Percentiles rank a stretch among this genome's conserved stretches.
Evolutionary conservation across 73 alveolate genomes (phyloP).

Genomic region (Uronychia binucleata): DNA sequence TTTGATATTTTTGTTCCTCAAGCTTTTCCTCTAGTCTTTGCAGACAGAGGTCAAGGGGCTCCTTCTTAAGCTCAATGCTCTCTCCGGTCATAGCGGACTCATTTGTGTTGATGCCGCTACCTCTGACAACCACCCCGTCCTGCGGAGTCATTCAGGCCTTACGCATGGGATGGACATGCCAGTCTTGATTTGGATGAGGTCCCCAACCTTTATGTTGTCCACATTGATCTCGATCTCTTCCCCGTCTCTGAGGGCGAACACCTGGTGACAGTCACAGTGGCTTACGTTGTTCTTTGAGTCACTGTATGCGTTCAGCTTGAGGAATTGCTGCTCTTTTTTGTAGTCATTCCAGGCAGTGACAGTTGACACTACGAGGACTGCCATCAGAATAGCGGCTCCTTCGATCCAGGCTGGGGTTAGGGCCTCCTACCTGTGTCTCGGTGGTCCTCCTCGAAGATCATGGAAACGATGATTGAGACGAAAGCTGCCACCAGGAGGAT

Average conservation of each 20-base stretch:
- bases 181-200: slow-evolving; percentile 87
- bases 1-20: slow-evolving; percentile 15
- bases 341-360: slow-evolving; percentile 66
- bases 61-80: slow-evolving; percentile 68
- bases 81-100: slow-evolving; percentile 94
- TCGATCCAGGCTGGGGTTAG: slow-evolving; percentile 64
- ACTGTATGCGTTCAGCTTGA: slow-evolving; percentile 51
- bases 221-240: slow-evolving; percentile 77
- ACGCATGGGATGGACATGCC: slow-evolving; percentile 98
- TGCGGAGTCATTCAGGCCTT: not conserved
- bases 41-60: slow-evolving; percentile 43
- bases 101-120: slow-evolving; percentile 50
- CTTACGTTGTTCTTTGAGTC: slow-evolving; percentile 13
- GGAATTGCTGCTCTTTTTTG: slow-evolving; percentile 74
- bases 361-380: slow-evolving; percentile 27
- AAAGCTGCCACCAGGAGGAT: slow-evolving; percentile 78
- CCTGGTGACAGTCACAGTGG: not conserved
- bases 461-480: slow-evolving; percentile 15
- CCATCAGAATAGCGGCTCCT: slow-evolving; percentile 43
- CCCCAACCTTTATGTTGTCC: slow-evolving; percentile 92
- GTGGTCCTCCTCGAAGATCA: slow-evolving; percentile 30
- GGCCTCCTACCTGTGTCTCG: slow-evolving; percentile 37
- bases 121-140: slow-evolving; percentile 66
- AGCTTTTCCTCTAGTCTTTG: slow-evolving; percentile 54
- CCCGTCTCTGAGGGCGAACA: slow-evolving; percentile 76